Conservation (phyloP, 1,284 basidiomycete genomes). For the Polyporus tsugae region DNA sequence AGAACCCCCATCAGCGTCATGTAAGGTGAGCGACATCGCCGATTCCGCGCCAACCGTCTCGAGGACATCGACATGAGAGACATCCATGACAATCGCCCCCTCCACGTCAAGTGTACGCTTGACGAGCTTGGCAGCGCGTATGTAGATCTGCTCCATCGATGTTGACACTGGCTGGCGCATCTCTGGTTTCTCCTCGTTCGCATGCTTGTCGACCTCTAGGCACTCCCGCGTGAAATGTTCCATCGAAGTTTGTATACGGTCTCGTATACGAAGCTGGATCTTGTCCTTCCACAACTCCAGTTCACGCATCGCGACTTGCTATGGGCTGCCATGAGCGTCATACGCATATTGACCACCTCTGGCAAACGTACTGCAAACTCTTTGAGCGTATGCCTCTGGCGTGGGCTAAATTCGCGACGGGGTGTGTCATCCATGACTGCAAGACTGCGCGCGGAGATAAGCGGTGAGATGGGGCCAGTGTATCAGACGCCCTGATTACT, state of each 20-base stretch:
- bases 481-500: conserved; percentile 37
- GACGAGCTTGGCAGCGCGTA: conserved; percentile 87
- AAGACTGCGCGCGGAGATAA: conserved; percentile 53
- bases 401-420: conserved; percentile 85
- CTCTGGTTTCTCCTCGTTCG: conserved; percentile 42
- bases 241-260: conserved; percentile 90
- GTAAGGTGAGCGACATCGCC: conserved; percentile 67
- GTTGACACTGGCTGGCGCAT: conserved; percentile 37
- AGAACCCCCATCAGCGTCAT: conserved; percentile 55
- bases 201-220: conserved; percentile 86
- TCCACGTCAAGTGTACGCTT: conserved; percentile 91
- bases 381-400: conserved; percentile 91
- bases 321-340: conserved; percentile 12
- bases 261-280: conserved; percentile 91
- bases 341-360: neutral
- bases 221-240: conserved; percentile 96
- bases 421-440: conserved; percentile 90
- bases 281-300: conserved; percentile 96
- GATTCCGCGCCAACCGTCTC: conserved; percentile 78
- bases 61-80: conserved; percentile 89
- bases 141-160: conserved; percentile 90
- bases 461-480: neutral
- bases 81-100: conserved; percentile 91
- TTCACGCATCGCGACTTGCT: conserved; percentile 93
- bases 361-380: conserved; percentile 79